A percentile compares a stretch with the other conserved stretches of the same genome.
phyloP scores from a whole-genome alignment of 768 basidiomycete genomes.

The Butyriboletus loyo region DNA sequence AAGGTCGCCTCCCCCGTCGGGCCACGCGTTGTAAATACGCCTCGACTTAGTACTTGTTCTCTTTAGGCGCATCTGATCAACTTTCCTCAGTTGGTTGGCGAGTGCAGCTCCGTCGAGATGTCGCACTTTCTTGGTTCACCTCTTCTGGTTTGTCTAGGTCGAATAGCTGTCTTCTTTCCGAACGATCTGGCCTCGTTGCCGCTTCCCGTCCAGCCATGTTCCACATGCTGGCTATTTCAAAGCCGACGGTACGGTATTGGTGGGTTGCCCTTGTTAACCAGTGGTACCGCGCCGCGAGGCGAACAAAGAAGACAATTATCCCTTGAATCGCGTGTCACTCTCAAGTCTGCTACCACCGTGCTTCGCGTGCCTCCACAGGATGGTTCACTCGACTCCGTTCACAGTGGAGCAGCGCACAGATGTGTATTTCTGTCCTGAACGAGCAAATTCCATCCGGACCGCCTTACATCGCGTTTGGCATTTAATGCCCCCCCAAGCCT shows the following conservation, averaged over 20 bases:
- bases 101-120: neutral
- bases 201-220: neutral
- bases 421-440: neutral
- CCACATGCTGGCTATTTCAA: neutral
- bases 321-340: neutral
- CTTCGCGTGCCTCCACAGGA: neutral
- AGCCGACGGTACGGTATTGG: neutral
- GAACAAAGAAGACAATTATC: neutral
- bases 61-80: neutral
- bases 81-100: neutral
- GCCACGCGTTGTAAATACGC: neutral
- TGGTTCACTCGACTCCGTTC: neutral
- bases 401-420: neutral
- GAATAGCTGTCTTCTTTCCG: neutral
- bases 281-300: neutral
- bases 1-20: neutral
- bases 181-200: neutral
- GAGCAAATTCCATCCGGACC: constrained; percentile 3
- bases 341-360: neutral
- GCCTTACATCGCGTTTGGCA: constrained; percentile 2
- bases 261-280: neutral
- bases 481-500: constrained; percentile 15
- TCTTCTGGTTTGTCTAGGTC: neutral
- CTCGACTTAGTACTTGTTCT: no score
- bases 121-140: neutral